Evolutionary conservation across 148 eudicot species (phyloP).

Genomic region (Nepenthes mirabilis): DNA sequence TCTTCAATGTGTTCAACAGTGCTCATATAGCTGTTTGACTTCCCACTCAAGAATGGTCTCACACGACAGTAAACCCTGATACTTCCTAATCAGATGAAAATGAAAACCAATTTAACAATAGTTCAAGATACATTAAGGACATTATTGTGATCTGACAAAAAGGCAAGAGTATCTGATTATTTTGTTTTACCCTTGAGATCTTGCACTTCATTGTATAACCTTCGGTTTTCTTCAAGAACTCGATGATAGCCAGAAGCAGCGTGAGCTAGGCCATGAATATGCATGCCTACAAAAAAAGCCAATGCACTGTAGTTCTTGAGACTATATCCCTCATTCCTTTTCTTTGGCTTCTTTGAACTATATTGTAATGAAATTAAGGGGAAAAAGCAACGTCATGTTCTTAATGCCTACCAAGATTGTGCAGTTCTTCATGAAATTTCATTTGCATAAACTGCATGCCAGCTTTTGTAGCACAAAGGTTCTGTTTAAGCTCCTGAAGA

Average conservation of each 20-base stretch:
- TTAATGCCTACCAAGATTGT: conserved; percentile 54
- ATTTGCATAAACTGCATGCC: conserved; percentile 89
- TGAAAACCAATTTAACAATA: neutral
- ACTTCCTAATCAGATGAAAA: conserved; percentile 41
- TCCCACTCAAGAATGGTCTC: conserved; percentile 71
- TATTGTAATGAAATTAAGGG: neutral
- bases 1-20: conserved; percentile 73
- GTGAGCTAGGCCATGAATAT: conserved; percentile 74
- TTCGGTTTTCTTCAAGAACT: conserved; percentile 93
- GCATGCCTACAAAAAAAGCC: conserved; percentile 37
- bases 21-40: conserved; percentile 31
- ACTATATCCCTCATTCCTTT: neutral
- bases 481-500: conserved; percentile 57
- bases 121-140: conserved; percentile 1
- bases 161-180: neutral
- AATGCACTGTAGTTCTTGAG: neutral
- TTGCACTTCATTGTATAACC: conserved; percentile 92
- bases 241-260: conserved; percentile 97
- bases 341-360: too few species aligned
- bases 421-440: conserved; percentile 76
- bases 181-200: conserved; percentile 72
- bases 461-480: conserved; percentile 72
- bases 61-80: conserved; percentile 96
- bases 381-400: conserved; percentile 1
- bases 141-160: too few species aligned